phyloP scores from a whole-genome alignment of 108 stramenopile genomes.

The Seminavis robusta region DNA sequence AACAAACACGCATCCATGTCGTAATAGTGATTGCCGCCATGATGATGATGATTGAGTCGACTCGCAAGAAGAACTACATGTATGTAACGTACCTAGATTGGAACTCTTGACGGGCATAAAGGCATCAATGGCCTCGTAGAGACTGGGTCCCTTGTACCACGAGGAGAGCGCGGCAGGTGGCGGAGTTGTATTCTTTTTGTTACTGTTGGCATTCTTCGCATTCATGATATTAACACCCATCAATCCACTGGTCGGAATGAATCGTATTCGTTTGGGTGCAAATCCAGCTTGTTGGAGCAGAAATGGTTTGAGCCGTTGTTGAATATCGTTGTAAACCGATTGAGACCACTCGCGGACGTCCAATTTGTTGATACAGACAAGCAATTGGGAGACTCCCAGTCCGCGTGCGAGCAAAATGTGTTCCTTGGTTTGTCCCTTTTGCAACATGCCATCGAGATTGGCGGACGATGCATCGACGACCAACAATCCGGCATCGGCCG shows the following conservation, averaged over 20 bases:
- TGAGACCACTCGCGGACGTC: constrained; percentile 90
- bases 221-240: constrained; percentile 94
- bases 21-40: no score
- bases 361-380: constrained; percentile 97
- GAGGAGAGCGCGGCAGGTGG: constrained; percentile 23
- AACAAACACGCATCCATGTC: no score
- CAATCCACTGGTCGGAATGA: constrained; percentile 95
- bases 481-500: constrained; percentile 94
- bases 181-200: no score
- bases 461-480: constrained; percentile 89
- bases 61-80: no score
- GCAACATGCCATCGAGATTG: constrained; percentile 83
- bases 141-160: constrained; percentile 95
- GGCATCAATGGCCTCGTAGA: constrained; percentile 96
- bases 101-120: no score
- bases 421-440: constrained; percentile 95
- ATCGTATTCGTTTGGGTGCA: constrained; percentile 72
- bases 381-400: constrained; percentile 94
- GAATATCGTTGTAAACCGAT: constrained; percentile 86
- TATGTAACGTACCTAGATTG: no score
- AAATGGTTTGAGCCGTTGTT: constrained; percentile 54
- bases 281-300: constrained; percentile 68
- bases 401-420: constrained; percentile 93
- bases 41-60: no score
- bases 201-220: constrained; percentile 70